A percentile compares a stretch with the other conserved stretches of the same genome.
Conservation (phyloP, 257 asterid genomes). For the Cynanchum wilfordii region DNA sequence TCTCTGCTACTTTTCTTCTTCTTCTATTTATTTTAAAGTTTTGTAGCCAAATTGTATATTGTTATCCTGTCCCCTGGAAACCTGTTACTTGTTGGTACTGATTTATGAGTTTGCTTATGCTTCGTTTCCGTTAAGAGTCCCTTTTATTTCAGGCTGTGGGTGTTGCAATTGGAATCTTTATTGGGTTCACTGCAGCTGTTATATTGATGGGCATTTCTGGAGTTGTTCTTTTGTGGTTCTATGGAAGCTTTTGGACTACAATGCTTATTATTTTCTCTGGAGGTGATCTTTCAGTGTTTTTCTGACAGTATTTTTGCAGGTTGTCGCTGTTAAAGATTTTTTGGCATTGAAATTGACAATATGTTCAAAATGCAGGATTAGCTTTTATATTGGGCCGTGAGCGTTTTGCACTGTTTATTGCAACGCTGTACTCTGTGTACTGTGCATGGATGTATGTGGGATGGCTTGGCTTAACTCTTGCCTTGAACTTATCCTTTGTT, state of each 20-base stretch:
- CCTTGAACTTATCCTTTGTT: slow-evolving; percentile 75
- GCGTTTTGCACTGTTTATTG: slow-evolving; percentile 64
- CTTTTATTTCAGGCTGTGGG: slow-evolving; percentile 46
- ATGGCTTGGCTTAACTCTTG: slow-evolving; percentile 64
- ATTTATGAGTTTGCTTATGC: background rate
- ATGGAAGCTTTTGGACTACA: slow-evolving; percentile 92
- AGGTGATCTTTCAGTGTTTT: slow-evolving; percentile 44
- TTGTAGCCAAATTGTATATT: background rate
- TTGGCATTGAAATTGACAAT: slow-evolving; percentile 17
- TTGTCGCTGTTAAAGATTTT: slow-evolving; percentile 3
- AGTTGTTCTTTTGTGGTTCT: slow-evolving; percentile 54
- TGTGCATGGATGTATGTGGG: slow-evolving; percentile 83
- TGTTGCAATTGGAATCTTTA: slow-evolving; percentile 53
- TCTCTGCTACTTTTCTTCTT: background rate
- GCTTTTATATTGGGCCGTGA: slow-evolving; percentile 50
- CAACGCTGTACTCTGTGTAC: slow-evolving; percentile 62
- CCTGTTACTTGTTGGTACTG: background rate
- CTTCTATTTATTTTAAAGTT: background rate
- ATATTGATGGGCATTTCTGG: slow-evolving; percentile 46
- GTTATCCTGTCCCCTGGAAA: background rate
- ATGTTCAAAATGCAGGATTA: slow-evolving; percentile 51
- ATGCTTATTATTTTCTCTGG: slow-evolving; percentile 50
- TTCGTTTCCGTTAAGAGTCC: background rate
- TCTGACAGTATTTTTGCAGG: slow-evolving; percentile 13
- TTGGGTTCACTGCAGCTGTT: slow-evolving; percentile 58